phyloP scores from a whole-genome alignment of 441 rosid genomes.

The Dalechampia spathulata region DNA sequence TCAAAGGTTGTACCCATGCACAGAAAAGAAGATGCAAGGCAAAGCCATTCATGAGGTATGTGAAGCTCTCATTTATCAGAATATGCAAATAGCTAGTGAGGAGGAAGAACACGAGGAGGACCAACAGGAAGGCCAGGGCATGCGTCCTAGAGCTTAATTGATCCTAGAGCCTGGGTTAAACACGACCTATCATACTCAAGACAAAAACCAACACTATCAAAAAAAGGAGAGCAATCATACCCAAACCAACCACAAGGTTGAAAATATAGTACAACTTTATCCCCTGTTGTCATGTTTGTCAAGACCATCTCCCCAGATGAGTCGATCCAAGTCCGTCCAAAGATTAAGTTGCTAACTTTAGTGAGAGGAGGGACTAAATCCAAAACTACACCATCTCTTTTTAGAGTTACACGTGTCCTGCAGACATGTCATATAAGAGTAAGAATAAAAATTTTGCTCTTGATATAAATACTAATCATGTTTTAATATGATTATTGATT shows the following conservation, averaged over 20 bases:
- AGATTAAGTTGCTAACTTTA: conserved; percentile 87
- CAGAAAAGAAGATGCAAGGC: background rate
- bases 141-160: background rate
- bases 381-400: conserved; percentile 80
- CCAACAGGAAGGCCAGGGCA: background rate
- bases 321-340: conserved; percentile 98
- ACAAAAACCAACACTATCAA: conserved; percentile 3
- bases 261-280: conserved; percentile 86
- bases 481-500: no score
- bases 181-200: background rate
- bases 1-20: background rate
- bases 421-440: no score
- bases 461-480: no score
- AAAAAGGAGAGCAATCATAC: conserved; percentile 34
- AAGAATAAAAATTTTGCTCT: no score
- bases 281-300: conserved; percentile 87
- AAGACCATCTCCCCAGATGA: conserved; percentile 93
- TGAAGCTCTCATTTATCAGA: background rate
- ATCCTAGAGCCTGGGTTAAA: background rate
- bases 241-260: conserved; percentile 99
- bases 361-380: conserved; percentile 96
- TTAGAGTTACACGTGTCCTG: conserved; percentile 87
- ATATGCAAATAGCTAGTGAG: background rate
- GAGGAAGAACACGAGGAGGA: background rate
- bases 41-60: background rate